Percentiles rank a stretch among this genome's conserved stretches.
Evolutionary conservation across 371 early-diverging fungal species (phyloP).

Genomic region (Mucor piriformis): DNA sequence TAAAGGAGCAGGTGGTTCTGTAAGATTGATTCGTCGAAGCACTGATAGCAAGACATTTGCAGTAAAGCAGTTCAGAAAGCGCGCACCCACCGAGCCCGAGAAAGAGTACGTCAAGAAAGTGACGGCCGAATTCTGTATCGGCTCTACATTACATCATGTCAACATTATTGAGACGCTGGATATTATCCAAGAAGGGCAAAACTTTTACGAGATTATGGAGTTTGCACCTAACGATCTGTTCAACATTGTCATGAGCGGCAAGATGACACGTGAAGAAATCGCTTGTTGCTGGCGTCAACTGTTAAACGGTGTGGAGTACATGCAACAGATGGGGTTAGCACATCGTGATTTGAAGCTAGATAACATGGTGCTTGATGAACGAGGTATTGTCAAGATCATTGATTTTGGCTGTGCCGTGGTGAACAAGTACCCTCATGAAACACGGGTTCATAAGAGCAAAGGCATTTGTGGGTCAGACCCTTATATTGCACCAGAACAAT

Average conservation of each 20-base stretch:
- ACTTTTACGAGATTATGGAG: conserved; percentile 80
- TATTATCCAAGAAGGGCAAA: conserved; percentile 66
- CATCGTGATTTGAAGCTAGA: conserved; percentile 91
- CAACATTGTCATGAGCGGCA: conserved; percentile 69
- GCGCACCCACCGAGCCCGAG: conserved; percentile 69
- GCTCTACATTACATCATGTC: conserved; percentile 79
- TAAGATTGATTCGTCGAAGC: conserved; percentile 61
- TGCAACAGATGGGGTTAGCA: conserved; percentile 79
- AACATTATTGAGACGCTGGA: conserved; percentile 89
- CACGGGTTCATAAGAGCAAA: conserved; percentile 52
- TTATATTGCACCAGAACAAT: conserved; percentile 77
- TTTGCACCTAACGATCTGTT: conserved; percentile 82
- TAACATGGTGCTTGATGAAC: conserved; percentile 74
- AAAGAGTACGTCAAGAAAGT: conserved; percentile 84
- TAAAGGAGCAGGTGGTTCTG: conserved; percentile 78
- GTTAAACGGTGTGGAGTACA: conserved; percentile 70
- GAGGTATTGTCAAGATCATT: conserved; percentile 82
- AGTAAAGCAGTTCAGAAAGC: conserved; percentile 82
- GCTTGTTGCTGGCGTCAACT: conserved; percentile 78
- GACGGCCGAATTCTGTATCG: conserved; percentile 85
- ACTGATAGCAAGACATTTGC: conserved; percentile 68
- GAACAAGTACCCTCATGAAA: conserved; percentile 71
- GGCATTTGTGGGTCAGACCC: conserved; percentile 87
- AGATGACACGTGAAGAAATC: conserved; percentile 68
- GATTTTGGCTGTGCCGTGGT: conserved; percentile 93